A percentile compares a stretch with the other conserved stretches of the same genome.
Conservation (phyloP, 345 rosid species). For the Erucastrum elatum region DNA sequence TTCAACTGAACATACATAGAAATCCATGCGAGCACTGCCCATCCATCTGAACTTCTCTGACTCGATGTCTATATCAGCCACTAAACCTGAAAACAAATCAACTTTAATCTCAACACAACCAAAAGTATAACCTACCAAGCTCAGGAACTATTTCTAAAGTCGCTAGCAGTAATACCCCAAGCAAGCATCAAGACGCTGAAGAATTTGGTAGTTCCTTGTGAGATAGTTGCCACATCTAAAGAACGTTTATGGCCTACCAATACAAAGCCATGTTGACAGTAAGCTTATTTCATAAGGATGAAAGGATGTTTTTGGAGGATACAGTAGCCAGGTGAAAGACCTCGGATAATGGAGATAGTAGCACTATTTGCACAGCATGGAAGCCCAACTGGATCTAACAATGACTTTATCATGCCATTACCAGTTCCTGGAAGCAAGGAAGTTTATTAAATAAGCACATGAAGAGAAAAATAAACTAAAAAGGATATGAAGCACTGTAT, state of each 20-base stretch:
- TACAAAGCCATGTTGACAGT: slow-evolving; percentile 10
- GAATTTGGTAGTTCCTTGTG: slow-evolving; percentile 67
- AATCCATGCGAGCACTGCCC: slow-evolving; percentile 83
- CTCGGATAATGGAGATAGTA: slow-evolving; percentile 76
- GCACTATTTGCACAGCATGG: slow-evolving; percentile 66
- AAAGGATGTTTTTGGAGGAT: background rate
- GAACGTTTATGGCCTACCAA: slow-evolving; percentile 70
- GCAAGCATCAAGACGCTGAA: slow-evolving; percentile 93
- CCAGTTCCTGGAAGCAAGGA: slow-evolving; percentile 65
- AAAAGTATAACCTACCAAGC: background rate
- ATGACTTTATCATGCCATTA: slow-evolving; percentile 92
- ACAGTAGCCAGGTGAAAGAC: background rate
- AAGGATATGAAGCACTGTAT: no score
- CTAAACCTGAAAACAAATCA: slow-evolving; percentile 59
- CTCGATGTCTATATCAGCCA: slow-evolving; percentile 94
- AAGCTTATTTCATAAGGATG: background rate
- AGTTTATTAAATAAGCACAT: background rate
- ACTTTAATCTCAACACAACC: background rate
- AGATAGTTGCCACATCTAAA: slow-evolving; percentile 80
- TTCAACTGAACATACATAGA: slow-evolving; percentile 59
- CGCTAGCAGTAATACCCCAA: slow-evolving; percentile 60
- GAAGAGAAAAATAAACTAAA: background rate
- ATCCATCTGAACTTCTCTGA: slow-evolving; percentile 93
- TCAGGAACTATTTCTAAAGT: background rate
- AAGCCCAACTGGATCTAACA: slow-evolving; percentile 74